Evolutionary conservation across 441 rosid species (phyloP).

Genomic region (Adansonia grandidieri): DNA sequence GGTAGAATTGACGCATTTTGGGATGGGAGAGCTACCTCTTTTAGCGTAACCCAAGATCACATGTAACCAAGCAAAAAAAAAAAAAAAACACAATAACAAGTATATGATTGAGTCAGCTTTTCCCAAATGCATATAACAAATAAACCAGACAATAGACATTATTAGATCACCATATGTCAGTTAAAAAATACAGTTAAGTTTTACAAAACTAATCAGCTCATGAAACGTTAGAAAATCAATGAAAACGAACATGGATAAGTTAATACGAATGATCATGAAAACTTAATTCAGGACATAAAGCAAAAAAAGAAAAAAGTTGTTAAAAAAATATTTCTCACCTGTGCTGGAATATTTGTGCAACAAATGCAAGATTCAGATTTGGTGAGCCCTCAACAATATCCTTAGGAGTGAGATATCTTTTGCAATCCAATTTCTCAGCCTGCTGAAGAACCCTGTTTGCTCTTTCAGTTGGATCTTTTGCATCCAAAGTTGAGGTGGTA

Average conservation of each 20-base stretch:
- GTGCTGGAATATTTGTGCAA: constrained; percentile 92
- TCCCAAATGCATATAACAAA: background rate
- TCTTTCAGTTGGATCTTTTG: constrained; percentile 70
- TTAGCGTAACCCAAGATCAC: background rate
- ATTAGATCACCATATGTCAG: background rate
- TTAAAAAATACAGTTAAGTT: background rate
- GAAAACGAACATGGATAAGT: background rate
- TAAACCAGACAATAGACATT: constrained; percentile 1
- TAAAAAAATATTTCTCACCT: constrained; percentile 52
- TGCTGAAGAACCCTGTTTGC: constrained; percentile 86
- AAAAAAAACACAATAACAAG: background rate
- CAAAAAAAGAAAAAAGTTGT: background rate
- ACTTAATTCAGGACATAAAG: background rate
- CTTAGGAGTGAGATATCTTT: constrained; percentile 77
- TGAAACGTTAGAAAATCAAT: background rate
- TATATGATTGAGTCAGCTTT: background rate
- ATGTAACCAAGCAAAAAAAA: background rate
- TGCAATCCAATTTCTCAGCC: constrained; percentile 94
- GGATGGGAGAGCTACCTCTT: background rate
- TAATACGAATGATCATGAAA: background rate
- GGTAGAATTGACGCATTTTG: background rate
- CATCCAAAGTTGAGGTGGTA: constrained; percentile 50
- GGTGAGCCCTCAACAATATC: constrained; percentile 97
- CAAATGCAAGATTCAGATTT: constrained; percentile 98
- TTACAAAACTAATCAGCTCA: background rate